Percentiles rank a stretch among this genome's conserved stretches.
Conservation (phyloP, 306 rosid species). For the Pyrus communis region DNA sequence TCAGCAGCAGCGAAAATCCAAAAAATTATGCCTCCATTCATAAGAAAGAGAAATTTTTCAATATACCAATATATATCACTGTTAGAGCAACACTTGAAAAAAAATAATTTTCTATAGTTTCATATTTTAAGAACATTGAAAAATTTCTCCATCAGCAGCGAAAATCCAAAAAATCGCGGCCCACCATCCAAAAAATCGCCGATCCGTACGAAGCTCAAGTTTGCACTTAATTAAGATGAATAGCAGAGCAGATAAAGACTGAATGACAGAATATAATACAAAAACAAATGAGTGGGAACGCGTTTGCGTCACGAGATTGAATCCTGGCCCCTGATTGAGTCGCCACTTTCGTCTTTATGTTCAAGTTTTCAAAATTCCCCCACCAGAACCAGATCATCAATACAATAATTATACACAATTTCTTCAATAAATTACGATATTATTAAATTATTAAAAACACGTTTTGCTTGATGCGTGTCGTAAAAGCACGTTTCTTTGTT, state of each 20-base stretch:
- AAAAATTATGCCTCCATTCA: neutral
- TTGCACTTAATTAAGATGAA: neutral
- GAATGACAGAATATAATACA: neutral
- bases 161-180: constrained; percentile 5
- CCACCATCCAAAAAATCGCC: constrained; percentile 13
- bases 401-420: neutral
- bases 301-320: constrained; percentile 9
- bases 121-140: no score
- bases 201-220: neutral
- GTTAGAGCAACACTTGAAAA: no score
- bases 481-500: constrained; percentile 6
- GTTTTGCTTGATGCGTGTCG: constrained; percentile 33
- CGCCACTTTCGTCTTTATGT: constrained; percentile 8
- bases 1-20: neutral
- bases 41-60: no score
- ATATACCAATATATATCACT: rapidly evolving
- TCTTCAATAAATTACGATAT: neutral
- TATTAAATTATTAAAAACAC: constrained; percentile 27
- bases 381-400: neutral
- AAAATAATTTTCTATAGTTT: no score
- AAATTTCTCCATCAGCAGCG: neutral
- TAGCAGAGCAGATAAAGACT: neutral
- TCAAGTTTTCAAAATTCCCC: neutral
- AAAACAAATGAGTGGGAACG: neutral
- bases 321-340: constrained; percentile 11